Evolutionary conservation across 306 rosid species (phyloP).

Genomic region (Erythrophleum fordii): DNA sequence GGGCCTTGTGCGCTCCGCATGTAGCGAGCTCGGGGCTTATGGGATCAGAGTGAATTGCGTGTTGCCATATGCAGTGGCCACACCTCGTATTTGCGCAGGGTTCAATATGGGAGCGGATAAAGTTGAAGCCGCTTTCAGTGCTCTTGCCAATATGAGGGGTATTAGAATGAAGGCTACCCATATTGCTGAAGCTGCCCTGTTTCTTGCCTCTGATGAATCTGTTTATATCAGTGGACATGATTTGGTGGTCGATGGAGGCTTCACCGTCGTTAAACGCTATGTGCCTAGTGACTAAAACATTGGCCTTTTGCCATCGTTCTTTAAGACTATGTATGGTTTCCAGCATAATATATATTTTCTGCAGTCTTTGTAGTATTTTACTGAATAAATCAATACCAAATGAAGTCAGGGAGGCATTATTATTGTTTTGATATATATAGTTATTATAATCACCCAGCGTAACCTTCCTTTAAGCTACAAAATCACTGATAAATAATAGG

Average conservation of each 20-base stretch:
- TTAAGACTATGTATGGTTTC: too few species aligned
- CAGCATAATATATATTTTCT: too few species aligned
- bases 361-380: too few species aligned
- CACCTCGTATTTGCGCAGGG: conserved; percentile 51
- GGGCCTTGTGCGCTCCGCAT: conserved; percentile 54
- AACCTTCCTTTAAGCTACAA: background rate
- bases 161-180: background rate
- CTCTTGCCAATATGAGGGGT: background rate
- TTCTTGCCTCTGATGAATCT: conserved; percentile 9
- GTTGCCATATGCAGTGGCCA: conserved; percentile 61
- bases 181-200: background rate
- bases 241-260: background rate
- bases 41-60: conserved; percentile 66
- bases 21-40: conserved; percentile 24
- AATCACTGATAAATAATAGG: background rate
- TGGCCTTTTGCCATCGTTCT: background rate
- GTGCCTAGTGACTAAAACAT: background rate
- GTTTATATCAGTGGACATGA: background rate
- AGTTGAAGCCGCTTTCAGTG: background rate
- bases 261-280: background rate
- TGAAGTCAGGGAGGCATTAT: background rate
- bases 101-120: conserved; percentile 16
- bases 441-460: too few species aligned
- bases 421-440: too few species aligned
- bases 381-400: background rate